Conservation (phyloP, 306 rosid genomes). For the Casuarina glauca region DNA sequence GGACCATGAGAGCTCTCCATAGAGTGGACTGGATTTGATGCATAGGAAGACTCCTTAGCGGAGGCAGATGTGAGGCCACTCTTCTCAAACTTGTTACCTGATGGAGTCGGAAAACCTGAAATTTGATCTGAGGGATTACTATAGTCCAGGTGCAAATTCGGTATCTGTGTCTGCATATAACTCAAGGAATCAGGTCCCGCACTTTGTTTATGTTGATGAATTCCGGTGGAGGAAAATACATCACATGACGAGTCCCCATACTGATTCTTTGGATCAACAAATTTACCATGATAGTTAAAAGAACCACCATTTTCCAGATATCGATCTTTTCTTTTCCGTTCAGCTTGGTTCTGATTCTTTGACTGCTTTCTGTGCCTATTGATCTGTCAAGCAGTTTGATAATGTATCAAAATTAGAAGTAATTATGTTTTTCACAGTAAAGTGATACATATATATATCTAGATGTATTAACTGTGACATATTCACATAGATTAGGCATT, state of each 20-base stretch:
- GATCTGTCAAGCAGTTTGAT: slow-evolving; percentile 25
- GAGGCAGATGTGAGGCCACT: slow-evolving; percentile 39
- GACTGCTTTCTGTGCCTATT: slow-evolving; percentile 42
- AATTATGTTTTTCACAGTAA: neutral
- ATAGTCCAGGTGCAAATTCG: slow-evolving; percentile 27
- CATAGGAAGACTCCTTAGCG: slow-evolving; percentile 55
- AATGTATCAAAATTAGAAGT: slow-evolving; percentile 10
- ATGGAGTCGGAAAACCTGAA: slow-evolving; percentile 37
- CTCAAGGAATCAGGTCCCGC: slow-evolving; percentile 39
- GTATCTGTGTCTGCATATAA: slow-evolving; percentile 36
- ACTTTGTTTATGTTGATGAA: slow-evolving; percentile 38
- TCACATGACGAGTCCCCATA: slow-evolving; percentile 44
- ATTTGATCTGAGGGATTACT: slow-evolving; percentile 32
- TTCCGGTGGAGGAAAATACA: slow-evolving; percentile 35
- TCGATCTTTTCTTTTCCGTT: slow-evolving; percentile 37
- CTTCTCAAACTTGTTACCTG: slow-evolving; percentile 43
- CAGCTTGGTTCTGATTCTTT: slow-evolving; percentile 29
- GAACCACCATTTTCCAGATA: slow-evolving; percentile 41
- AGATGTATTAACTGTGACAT: neutral
- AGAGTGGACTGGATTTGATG: slow-evolving; percentile 43
- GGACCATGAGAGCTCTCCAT: slow-evolving; percentile 50
- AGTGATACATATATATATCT: neutral
- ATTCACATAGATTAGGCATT: slow-evolving; percentile 7
- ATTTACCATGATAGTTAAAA: slow-evolving; percentile 27
- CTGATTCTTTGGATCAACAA: slow-evolving; percentile 33